Conservation (phyloP, 2,329 filamentous ascomycete species). For the Boeremia exigua region DNA sequence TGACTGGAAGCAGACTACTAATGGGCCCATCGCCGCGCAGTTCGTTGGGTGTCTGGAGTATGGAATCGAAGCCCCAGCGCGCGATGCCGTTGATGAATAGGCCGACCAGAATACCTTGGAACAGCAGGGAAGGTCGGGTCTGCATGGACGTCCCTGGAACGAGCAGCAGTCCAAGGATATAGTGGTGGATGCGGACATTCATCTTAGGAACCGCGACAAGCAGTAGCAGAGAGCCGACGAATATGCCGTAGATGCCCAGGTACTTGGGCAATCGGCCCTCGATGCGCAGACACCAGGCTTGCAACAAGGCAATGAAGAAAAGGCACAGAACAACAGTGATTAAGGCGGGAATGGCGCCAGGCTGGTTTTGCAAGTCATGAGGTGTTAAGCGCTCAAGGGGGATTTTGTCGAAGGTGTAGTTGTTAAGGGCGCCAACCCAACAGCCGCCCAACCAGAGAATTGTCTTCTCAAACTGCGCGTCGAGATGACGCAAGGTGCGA, state of each 20-base stretch:
- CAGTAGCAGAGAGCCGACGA: conserved; percentile 71
- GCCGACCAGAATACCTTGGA: conserved; percentile 87
- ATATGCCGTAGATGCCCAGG: conserved; percentile 76
- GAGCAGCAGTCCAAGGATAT: conserved; percentile 85
- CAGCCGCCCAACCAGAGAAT: conserved; percentile 87
- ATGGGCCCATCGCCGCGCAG: conserved; percentile 64
- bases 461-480: conserved; percentile 87
- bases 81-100: conserved; percentile 94
- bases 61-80: conserved; percentile 88
- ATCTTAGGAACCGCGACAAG: conserved; percentile 76
- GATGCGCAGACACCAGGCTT: conserved; percentile 84
- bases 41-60: conserved; percentile 80
- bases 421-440: conserved; percentile 91
- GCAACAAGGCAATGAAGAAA: conserved; percentile 70
- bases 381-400: conserved; percentile 91
- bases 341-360: conserved; percentile 83
- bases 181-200: conserved; percentile 90
- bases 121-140: conserved; percentile 81
- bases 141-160: conserved; percentile 89
- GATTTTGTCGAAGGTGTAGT: conserved; percentile 94
- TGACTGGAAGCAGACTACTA: conserved; percentile 65
- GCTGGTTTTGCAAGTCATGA: conserved; percentile 87
- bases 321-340: conserved; percentile 77
- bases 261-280: conserved; percentile 82
- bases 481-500: conserved; percentile 73